phyloP scores from a whole-genome alignment of 179 eudicot genomes.

The Drosera spatulata region DNA sequence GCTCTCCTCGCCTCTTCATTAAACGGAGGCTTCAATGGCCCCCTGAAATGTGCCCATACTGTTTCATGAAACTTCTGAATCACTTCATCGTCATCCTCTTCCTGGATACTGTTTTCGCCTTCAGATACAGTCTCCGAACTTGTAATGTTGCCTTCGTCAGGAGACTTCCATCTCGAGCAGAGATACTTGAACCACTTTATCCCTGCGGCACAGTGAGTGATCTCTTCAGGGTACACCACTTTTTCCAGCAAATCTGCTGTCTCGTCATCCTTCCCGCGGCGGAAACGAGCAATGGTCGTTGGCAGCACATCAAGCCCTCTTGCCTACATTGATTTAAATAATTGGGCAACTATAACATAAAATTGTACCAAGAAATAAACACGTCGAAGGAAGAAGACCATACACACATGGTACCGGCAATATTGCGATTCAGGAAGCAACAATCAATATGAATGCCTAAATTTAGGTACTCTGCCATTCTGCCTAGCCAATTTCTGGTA shows the following conservation, averaged over 20 bases:
- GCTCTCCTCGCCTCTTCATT: constrained; percentile 83
- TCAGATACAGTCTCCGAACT: constrained; percentile 3
- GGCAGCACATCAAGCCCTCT: constrained; percentile 97
- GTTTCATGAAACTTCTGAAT: constrained; percentile 51
- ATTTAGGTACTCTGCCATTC: too few species aligned
- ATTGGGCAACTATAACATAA: neutral
- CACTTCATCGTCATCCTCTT: constrained; percentile 24
- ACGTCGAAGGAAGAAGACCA: too few species aligned
- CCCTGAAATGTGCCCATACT: constrained; percentile 64
- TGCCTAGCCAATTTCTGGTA: too few species aligned
- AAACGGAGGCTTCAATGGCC: constrained; percentile 88
- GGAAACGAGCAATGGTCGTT: constrained; percentile 77
- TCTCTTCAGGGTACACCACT: constrained; percentile 79
- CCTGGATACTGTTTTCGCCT: constrained; percentile 8
- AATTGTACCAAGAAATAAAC: too few species aligned
- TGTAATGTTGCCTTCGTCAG: constrained; percentile 5
- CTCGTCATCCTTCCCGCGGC: constrained; percentile 70
- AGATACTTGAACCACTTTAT: constrained; percentile 86
- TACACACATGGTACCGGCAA: too few species aligned
- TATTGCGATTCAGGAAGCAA: too few species aligned
- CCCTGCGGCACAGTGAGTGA: constrained; percentile 93
- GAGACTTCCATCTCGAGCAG: constrained; percentile 38
- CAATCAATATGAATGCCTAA: too few species aligned
- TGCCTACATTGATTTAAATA: constrained; percentile 35
- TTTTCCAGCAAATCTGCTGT: constrained; percentile 77